A percentile compares a stretch with the other conserved stretches of the same genome.
These are phyloP conservation scores for Dichotomocladium elegans DNA, from an alignment of 371 early-diverging fungal genomes.

Conservation along the genomic window DNA sequence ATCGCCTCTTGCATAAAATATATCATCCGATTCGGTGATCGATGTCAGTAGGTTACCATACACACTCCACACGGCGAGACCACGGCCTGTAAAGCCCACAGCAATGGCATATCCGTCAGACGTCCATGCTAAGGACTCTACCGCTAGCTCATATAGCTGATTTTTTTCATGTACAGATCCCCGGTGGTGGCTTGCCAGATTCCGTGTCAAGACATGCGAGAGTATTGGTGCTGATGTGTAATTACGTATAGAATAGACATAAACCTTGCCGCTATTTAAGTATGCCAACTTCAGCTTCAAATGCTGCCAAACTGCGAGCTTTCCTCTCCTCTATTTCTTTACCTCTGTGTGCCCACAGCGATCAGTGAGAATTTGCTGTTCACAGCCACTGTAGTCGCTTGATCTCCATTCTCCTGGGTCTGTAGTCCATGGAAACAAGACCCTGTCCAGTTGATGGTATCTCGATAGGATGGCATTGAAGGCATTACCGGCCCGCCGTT, in stretches of 20 bases:
- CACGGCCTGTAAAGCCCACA: constrained; percentile 59
- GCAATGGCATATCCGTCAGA: constrained; percentile 75
- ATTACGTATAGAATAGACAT: constrained; percentile 35
- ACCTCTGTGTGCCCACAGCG: constrained; percentile 42
- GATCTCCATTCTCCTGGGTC: constrained; percentile 3
- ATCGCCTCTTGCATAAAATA: constrained; percentile 16
- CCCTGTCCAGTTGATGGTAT: constrained; percentile 34
- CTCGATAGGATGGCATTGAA: constrained; percentile 22
- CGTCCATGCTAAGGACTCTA: constrained; percentile 62
- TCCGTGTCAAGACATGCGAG: constrained; percentile 26
- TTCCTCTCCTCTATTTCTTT: too few species aligned
- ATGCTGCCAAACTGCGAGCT: neutral
- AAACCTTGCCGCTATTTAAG: constrained; percentile 24
- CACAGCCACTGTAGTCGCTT: constrained; percentile 36
- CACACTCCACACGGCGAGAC: constrained; percentile 77
- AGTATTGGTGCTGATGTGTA: constrained; percentile 25
- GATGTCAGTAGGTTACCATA: constrained; percentile 71
- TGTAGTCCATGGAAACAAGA: constrained; percentile 32
- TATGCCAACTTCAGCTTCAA: neutral
- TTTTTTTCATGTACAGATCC: too few species aligned
- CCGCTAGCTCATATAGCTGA: too few species aligned
- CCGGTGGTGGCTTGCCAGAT: too few species aligned
- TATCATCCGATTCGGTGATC: constrained; percentile 39
- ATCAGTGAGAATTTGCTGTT: constrained; percentile 45
- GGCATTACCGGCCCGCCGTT: constrained; percentile 11